Conservation (phyloP, 2,329 filamentous ascomycete genomes). For the Aspergillus amoenus region DNA sequence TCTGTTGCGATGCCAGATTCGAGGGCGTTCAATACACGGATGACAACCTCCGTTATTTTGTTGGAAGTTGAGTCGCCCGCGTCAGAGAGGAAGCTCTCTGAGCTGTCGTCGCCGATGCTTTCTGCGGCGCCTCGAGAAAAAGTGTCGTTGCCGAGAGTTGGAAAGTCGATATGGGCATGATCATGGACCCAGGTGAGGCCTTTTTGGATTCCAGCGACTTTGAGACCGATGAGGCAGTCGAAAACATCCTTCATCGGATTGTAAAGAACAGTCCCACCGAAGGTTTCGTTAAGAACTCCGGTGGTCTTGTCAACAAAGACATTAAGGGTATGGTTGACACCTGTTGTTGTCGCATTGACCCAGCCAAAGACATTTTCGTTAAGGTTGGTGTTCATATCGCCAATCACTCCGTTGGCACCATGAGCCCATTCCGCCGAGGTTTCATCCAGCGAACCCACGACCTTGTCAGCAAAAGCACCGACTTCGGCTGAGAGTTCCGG, state of each 20-base stretch:
- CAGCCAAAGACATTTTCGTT: conserved; percentile 84
- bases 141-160: conserved; percentile 72
- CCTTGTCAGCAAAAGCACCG: conserved; percentile 73
- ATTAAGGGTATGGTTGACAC: conserved; percentile 83
- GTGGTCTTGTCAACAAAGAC: conserved; percentile 76
- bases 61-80: conserved; percentile 72
- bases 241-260: conserved; percentile 77
- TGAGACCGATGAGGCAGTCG: conserved; percentile 82
- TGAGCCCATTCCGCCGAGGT: conserved; percentile 75
- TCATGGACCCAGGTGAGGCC: conserved; percentile 93
- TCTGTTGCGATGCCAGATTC: conserved; percentile 69
- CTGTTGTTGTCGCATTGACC: conserved; percentile 78
- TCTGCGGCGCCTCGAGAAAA: conserved; percentile 76
- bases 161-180: conserved; percentile 79
- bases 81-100: conserved; percentile 71
- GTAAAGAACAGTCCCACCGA: conserved; percentile 78
- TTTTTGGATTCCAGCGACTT: conserved; percentile 79
- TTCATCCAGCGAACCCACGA: conserved; percentile 69
- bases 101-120: conserved; percentile 53
- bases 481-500: conserved; percentile 74
- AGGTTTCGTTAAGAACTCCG: conserved; percentile 70
- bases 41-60: conserved; percentile 75
- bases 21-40: conserved; percentile 67
- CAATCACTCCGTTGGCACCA: conserved; percentile 72
- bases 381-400: conserved; percentile 64